Conservation (phyloP, 2,329 filamentous ascomycete genomes). For the Fusarium fujikuroi region DNA sequence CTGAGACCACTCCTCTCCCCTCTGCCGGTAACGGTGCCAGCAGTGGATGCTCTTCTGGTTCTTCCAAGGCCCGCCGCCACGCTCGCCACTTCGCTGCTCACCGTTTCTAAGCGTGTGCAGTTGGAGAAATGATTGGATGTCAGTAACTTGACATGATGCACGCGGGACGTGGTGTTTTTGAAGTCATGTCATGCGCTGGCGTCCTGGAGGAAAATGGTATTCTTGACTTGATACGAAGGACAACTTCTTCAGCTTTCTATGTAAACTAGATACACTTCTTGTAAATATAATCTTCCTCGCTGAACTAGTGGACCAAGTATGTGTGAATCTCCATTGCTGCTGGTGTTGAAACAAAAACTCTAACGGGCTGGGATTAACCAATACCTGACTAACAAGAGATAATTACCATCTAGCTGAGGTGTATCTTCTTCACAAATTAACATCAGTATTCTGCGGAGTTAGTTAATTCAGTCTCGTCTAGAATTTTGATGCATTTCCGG, state of each 20-base stretch:
- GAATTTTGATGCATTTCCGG: no score
- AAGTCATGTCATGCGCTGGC: slow-evolving; percentile 1
- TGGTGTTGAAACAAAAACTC: neutral
- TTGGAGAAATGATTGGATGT: neutral
- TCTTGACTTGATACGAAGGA: neutral
- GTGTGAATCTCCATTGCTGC: neutral
- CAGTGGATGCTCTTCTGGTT: neutral
- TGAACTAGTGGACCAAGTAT: neutral
- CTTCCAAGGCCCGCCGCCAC: slow-evolving; percentile 11
- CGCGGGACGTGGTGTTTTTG: slow-evolving; percentile 17
- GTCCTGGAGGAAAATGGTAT: neutral
- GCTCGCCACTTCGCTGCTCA: neutral
- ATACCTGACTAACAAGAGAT: neutral
- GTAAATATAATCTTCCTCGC: slow-evolving; percentile 2
- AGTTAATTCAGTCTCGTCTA: neutral
- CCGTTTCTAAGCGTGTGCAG: neutral
- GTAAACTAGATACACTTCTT: slow-evolving; percentile 2
- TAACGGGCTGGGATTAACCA: neutral
- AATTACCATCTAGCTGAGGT: no score
- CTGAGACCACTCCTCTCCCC: neutral
- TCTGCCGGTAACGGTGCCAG: neutral
- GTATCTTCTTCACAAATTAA: neutral
- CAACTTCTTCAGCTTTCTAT: neutral
- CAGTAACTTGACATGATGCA: slow-evolving; percentile 6
- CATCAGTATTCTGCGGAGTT: neutral